Base-by-base conservation (phyloP, 1,284 basidiomycete species). In the Baeospora myosura region DNA sequence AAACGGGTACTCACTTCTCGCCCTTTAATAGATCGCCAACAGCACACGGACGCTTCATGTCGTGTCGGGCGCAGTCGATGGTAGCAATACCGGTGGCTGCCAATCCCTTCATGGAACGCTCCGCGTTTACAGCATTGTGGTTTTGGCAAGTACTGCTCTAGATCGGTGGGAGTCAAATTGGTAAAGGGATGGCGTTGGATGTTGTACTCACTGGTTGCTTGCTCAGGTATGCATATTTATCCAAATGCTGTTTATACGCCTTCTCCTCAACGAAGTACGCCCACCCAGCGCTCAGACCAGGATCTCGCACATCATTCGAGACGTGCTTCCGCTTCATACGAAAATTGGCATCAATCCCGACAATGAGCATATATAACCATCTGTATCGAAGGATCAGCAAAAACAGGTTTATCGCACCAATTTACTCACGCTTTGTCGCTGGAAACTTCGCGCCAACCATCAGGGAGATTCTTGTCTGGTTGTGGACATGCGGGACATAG, bases 71-170 rank as follows among this genome's bases (percentile, higher is more conserved):
- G 42, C 66, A 68, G 6, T 59, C 53, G 0, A 59, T 55, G 0
- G 57, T 58, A 0, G 51, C 60, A 0, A 64, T 45, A 0, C 66
- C 65, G 0, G 60, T 57, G 0, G 58, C 49, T 1, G 53, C 48
- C 33, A 56, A 48, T 1, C 57, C 57, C 26, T 52, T 41, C n/a
- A n/a, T n/a, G n/a, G n/a, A n/a, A n/a, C n/a, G n/a, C n/a, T n/a
- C n/a, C n/a, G n/a, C n/a, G n/a, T n/a, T n/a, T n/a, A n/a, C n/a
- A n/a, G n/a, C n/a, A n/a, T n/a, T n/a, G n/a, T n/a, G n/a, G n/a
- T n/a, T n/a, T n/a, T n/a, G n/a, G n/a, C n/a, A n/a, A n/a, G n/a
- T n/a, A n/a, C n/a, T n/a, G n/a, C n/a, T n/a, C n/a, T n/a, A n/a
- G n/a, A n/a, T n/a, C n/a, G n/a, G n/a, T n/a, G n/a, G n/a, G n/a